phyloP scores from a whole-genome alignment of 2,329 filamentous ascomycete species.

The Penicillium glabrum region DNA sequence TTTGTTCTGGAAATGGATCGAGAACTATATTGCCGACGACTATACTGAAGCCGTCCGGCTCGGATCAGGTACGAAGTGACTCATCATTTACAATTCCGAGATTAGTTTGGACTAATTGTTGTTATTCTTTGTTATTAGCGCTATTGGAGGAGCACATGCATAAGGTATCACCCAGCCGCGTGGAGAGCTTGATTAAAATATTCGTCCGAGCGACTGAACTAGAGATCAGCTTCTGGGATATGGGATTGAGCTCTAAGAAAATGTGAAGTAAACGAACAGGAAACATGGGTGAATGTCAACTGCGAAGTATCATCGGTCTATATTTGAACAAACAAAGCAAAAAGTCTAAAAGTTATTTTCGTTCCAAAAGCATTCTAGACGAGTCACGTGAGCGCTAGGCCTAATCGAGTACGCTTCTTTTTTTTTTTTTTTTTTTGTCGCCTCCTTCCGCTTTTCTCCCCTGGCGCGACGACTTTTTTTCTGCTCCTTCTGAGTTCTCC shows the following conservation, averaged over 20 bases:
- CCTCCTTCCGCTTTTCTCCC: constrained; percentile 17
- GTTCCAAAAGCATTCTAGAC: background rate
- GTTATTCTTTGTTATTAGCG: constrained; percentile 45
- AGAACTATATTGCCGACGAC: constrained; percentile 81
- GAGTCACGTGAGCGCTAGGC: constrained; percentile 20
- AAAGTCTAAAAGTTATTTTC: background rate
- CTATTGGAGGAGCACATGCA: constrained; percentile 73
- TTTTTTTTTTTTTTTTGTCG: constrained; percentile 13
- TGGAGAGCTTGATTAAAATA: constrained; percentile 80
- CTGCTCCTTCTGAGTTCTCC: background rate
- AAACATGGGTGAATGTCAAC: background rate
- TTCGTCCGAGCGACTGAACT: constrained; percentile 85
- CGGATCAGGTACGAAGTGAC: constrained; percentile 60
- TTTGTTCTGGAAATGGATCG: constrained; percentile 85
- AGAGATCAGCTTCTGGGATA: constrained; percentile 75
- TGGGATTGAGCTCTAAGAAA: constrained; percentile 50
- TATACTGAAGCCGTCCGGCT: constrained; percentile 71
- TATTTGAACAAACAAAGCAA: background rate
- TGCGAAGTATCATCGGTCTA: background rate
- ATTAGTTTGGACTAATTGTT: background rate
- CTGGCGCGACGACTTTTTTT: constrained; percentile 5
- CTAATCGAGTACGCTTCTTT: constrained; percentile 19
- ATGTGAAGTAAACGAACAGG: background rate
- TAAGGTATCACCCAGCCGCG: constrained; percentile 69
- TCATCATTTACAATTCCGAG: background rate